These are phyloP conservation scores for Candida awuae DNA, from an alignment of 805 yeast species.

Conservation along the genomic window DNA sequence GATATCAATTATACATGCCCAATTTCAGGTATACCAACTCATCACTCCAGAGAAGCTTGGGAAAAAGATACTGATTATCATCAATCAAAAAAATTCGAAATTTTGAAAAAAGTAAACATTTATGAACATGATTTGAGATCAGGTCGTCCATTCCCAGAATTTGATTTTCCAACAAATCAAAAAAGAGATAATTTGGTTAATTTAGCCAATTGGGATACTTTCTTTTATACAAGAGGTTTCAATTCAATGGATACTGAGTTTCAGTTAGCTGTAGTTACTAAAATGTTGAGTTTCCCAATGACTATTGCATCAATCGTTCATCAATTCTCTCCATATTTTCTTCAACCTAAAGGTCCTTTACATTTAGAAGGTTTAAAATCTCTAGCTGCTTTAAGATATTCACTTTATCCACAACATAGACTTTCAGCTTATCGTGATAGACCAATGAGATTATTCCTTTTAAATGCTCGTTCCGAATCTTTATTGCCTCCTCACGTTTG, in stretches of 20 bases:
- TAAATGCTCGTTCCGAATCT: conserved; percentile 91
- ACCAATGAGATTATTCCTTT: conserved; percentile 79
- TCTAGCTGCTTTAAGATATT: conserved; percentile 83
- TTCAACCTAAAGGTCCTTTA: conserved; percentile 79
- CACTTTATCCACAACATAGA: conserved; percentile 68
- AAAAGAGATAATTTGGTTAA: conserved; percentile 69
- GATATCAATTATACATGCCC: conserved; percentile 87
- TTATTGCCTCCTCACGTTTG: conserved; percentile 91
- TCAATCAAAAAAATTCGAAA: conserved; percentile 53
- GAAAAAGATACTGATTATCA: conserved; percentile 70
- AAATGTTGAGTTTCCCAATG: conserved; percentile 86
- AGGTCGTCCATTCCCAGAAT: conserved; percentile 92
- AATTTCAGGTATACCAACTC: conserved; percentile 92
- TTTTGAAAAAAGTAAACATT: conserved; percentile 77
- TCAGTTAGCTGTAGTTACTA: conserved; percentile 90
- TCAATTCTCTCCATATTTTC: conserved; percentile 74
- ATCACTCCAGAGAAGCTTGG: conserved; percentile 87
- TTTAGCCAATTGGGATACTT: conserved; percentile 84
- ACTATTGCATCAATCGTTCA: conserved; percentile 82
- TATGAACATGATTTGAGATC: conserved; percentile 93
- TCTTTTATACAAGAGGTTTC: conserved; percentile 85
- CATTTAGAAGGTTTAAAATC: conserved; percentile 91
- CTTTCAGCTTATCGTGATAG: conserved; percentile 65
- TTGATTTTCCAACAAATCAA: conserved; percentile 81
- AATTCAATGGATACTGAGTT: conserved; percentile 96